Base-by-base conservation (phyloP, 331 rosid species). In the Quercus lobata region DNA sequence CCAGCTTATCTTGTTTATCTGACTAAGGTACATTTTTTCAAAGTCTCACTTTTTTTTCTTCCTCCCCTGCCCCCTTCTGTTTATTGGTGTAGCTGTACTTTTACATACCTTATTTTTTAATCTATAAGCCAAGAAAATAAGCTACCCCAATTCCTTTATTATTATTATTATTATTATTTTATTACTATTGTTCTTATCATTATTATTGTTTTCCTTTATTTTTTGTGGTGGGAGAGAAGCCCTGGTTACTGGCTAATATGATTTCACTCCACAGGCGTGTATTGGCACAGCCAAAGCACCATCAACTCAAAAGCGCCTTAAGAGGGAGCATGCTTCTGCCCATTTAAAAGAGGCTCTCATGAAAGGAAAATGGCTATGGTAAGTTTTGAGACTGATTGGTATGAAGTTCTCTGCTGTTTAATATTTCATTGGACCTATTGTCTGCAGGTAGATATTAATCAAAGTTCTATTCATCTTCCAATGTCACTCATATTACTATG, bases 281-380 rank as follows among this genome's bases (percentile, higher is more conserved):
- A 83, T 80, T 71, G 87, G 85, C 81, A 76, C 88, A 81, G 76
- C 86, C 35, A 87, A 83, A 93, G 86, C 87, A 34, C 78, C 89
- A 73, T 85, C 89, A 83, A 78, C 87, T 84, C 93, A 91, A 82
- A 95, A 95, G 83, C 88, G 96, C 79, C 84, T 86, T 56, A 95
- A 90, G 90, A 89, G 91, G 85, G 97, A 90, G 86, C 86, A 90
- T 77, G 88, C 90, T 84, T 91, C 92, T 83, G 82, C 69, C 75
- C 86, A 90, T 79, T 75, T 95, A 69, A 86, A 87, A 81, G 97
- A 93, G 84, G 97, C 93, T 78, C 97, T 93, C 81, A 83, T 77
- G 85, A 65, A 86, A 82, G 99, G 99, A 49, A 95, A 93, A 86
- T 95, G 99, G 99, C 84, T 95, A 78, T 93, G 99, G 99, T 95